Conservation (phyloP, 164 flowering plant genomes). For the Amborella trichopoda region DNA sequence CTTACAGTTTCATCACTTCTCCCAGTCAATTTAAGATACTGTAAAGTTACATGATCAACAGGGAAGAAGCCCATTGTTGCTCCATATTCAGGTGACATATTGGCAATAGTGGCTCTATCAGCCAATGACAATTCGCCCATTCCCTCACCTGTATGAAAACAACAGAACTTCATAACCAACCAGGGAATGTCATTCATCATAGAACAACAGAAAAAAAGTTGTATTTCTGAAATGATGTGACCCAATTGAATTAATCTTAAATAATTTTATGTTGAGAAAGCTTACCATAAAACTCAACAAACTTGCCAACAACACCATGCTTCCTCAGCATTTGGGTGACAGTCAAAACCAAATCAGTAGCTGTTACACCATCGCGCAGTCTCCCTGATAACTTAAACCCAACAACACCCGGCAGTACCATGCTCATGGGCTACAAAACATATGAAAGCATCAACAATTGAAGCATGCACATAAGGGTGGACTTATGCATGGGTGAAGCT, state of each 20-base stretch:
- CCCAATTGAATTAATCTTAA: too few species aligned
- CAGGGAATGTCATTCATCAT: neutral
- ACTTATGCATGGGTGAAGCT: too few species aligned
- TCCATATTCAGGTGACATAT: constrained; percentile 98
- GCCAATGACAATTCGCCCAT: constrained; percentile 74
- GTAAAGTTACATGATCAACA: constrained; percentile 85
- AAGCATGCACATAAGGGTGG: too few species aligned
- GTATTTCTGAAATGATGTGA: too few species aligned
- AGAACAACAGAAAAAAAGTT: neutral
- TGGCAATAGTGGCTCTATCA: constrained; percentile 92
- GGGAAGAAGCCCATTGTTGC: constrained; percentile 99
- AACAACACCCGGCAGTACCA: constrained; percentile 96
- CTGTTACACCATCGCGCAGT: constrained; percentile 76
- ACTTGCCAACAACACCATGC: constrained; percentile 94
- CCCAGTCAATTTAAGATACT: constrained; percentile 82
- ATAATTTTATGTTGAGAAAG: too few species aligned
- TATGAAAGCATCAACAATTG: neutral
- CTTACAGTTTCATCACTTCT: constrained; percentile 92
- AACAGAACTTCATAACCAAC: neutral
- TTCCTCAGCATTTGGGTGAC: constrained; percentile 91
- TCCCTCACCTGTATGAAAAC: constrained; percentile 51
- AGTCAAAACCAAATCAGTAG: constrained; percentile 89
- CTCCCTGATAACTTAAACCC: constrained; percentile 81
- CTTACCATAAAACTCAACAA: constrained; percentile 92
- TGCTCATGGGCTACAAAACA: constrained; percentile 82